Percentiles rank a stretch among this genome's conserved stretches.
phyloP scores from a whole-genome alignment of 768 basidiomycete genomes.

The Kwoniella dendrophila region DNA sequence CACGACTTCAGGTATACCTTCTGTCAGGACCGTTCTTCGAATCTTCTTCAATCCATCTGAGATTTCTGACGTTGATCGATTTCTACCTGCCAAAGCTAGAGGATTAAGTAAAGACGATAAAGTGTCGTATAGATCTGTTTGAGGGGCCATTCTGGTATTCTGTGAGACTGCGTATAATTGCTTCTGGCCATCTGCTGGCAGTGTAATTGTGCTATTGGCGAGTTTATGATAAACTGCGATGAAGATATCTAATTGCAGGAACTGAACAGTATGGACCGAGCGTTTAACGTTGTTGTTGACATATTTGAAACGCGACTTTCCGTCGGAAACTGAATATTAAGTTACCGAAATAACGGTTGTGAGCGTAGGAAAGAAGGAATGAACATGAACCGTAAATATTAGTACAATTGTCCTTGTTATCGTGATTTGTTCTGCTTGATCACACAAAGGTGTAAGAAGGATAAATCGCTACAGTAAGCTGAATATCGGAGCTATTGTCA shows the following conservation, averaged over 20 bases:
- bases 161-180: background rate
- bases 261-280: background rate
- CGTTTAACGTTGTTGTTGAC: conserved; percentile 6
- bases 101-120: conserved; percentile 28
- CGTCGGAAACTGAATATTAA: conserved; percentile 1
- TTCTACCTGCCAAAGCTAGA: conserved; percentile 15
- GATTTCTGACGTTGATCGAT: conserved; percentile 59
- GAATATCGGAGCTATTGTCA: no score
- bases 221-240: background rate
- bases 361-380: no score
- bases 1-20: conserved; percentile 79
- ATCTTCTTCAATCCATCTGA: conserved; percentile 85
- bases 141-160: conserved; percentile 17
- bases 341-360: no score
- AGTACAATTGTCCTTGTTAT: no score
- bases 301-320: background rate
- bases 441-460: no score
- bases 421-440: no score
- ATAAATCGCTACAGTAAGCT: no score
- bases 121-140: conserved; percentile 29
- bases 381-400: no score
- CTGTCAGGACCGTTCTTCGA: conserved; percentile 81
- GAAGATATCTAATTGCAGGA: no score
- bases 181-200: background rate
- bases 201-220: background rate